Base-by-base conservation (phyloP, 495 filamentous ascomycete genomes). In the Penicillium flavigenum region DNA sequence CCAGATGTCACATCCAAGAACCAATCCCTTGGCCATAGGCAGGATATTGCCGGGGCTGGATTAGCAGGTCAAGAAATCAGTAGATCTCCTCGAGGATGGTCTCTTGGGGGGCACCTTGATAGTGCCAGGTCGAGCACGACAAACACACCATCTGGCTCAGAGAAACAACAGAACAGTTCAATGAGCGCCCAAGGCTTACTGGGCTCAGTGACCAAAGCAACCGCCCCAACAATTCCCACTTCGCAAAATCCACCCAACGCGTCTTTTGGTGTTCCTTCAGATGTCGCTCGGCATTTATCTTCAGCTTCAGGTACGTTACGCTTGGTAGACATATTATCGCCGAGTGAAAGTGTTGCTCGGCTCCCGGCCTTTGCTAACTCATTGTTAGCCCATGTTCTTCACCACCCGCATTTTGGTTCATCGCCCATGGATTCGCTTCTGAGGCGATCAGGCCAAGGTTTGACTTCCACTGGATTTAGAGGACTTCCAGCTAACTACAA, bases 401-500 rank as follows among this genome's bases (percentile, higher is more conserved):
- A 41, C 4, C 63, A 69, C 7, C 51, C 54, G 47, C 39, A 70
- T 22, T 54, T 60, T 5, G 63, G 61, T 19, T 11, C 52, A 47
- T 57, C 69, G 36, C 59, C 70, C 38, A 56, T 73, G 20, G 68
- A 77, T 50, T 74, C 68, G 5, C 47, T 69, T 17, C 66, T 64
- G 55, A 68, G 84, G 66, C 75, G 76, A 45, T 71, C 82, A 24
- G 79, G 80, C n/a, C 78, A 82, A 79, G 78, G 84, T 85, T 73
- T 53, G 67, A 57, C 19, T 53, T 8, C 43, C 47, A 8, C 12
- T 19, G 36, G 20, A n/a, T 9, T 39, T 11, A 11, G 1, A 3
- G 26, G 16, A 24, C 12, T 44, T 50, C 50, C 58, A 41, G 65
- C 67, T 57, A 39, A 62, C 29, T 24, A 22, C 14, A 8, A 49